Base-by-base conservation (phyloP, 495 filamentous ascomycete genomes). In the Aspergillus bertholletiae region DNA sequence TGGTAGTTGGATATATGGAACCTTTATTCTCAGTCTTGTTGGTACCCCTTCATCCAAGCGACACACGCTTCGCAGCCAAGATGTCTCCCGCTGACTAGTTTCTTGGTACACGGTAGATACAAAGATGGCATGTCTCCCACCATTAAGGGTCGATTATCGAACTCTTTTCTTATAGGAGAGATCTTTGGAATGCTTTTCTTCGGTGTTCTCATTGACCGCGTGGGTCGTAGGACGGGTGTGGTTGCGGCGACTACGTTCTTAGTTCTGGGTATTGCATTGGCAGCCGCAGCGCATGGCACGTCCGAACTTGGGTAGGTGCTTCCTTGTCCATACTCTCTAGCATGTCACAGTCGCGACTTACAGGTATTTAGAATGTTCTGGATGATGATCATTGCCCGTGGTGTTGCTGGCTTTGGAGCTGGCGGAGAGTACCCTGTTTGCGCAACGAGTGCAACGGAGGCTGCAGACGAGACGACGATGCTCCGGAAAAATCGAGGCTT, bases 341-440 rank as follows among this genome's bases (percentile, higher is more conserved):
- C 37, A n/a, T 46, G 18, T 28, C 3, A 43, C 24, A 15, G 37
- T 40, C 23, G 24, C 34, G 5, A 7, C 48, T 51, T 21, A 51
- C 26, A 17, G 12, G 34, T 24, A 30, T 13, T 15, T 30, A 64
- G 68, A 0, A 74, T 81, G 73, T 79, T 79, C 51, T 80, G 75
- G 77, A 80, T 82, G 75, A 74, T 83, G 68, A 74, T 79, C 2
- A 62, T 82, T 21, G 73, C 78, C 4, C 68, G 79, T 20, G 80
- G 78, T 9, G 64, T 81, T 24, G 73, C 73, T n/a, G 80, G 80
- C 2, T 78, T 83, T 50, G 79, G 80, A 0, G 69, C 72, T 5
- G 76, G 74, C 7, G 76, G 76, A 52, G 75, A 76, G 60, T 76
- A 78, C 64, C 74, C 76, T 12, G 76, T 76, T 15, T 75, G 66